Percentiles rank a stretch among this genome's conserved stretches.
These are phyloP conservation scores for Scopulariopsis brevicaulis DNA, from an alignment of 2,329 filamentous ascomycete genomes.

Conservation along the genomic window DNA sequence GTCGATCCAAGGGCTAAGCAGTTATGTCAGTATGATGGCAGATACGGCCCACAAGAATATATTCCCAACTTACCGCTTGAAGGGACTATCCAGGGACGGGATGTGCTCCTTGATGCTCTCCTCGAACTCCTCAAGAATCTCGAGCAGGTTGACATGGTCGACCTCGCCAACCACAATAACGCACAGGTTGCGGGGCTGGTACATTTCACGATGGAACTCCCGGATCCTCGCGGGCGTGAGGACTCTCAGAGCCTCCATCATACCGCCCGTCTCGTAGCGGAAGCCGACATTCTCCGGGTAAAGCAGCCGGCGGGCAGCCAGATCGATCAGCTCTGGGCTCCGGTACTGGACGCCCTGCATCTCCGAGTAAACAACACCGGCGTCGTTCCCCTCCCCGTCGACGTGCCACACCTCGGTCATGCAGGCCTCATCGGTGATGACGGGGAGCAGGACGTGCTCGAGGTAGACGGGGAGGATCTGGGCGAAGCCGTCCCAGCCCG, in stretches of 20 bases:
- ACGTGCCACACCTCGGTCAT: slow-evolving; percentile 95
- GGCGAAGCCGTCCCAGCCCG: slow-evolving; percentile 93
- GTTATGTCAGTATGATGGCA: not conserved
- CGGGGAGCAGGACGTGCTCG: slow-evolving; percentile 86
- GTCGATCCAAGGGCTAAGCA: slow-evolving; percentile 67
- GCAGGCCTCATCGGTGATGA: slow-evolving; percentile 83
- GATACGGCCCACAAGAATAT: not conserved
- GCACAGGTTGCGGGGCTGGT: slow-evolving; percentile 91
- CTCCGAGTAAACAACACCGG: slow-evolving; percentile 94
- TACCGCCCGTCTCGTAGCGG: slow-evolving; percentile 94
- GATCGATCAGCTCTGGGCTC: slow-evolving; percentile 75
- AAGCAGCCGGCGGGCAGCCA: slow-evolving; percentile 65
- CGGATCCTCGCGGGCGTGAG: slow-evolving; percentile 83
- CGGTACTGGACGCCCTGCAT: slow-evolving; percentile 95
- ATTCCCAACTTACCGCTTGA: slow-evolving; percentile 42
- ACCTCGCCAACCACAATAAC: slow-evolving; percentile 87
- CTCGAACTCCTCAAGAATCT: slow-evolving; percentile 81
- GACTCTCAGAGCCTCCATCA: slow-evolving; percentile 83
- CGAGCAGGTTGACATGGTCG: slow-evolving; percentile 67
- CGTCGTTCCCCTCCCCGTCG: slow-evolving; percentile 87
- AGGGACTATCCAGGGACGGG: slow-evolving; percentile 61
- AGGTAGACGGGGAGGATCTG: slow-evolving; percentile 92
- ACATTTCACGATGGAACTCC: slow-evolving; percentile 94
- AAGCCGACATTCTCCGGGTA: slow-evolving; percentile 89
- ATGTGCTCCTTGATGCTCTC: slow-evolving; percentile 75